These are phyloP conservation scores for Xylaria telfairii DNA, from an alignment of 495 filamentous ascomycete genomes.

Conservation along the genomic window DNA sequence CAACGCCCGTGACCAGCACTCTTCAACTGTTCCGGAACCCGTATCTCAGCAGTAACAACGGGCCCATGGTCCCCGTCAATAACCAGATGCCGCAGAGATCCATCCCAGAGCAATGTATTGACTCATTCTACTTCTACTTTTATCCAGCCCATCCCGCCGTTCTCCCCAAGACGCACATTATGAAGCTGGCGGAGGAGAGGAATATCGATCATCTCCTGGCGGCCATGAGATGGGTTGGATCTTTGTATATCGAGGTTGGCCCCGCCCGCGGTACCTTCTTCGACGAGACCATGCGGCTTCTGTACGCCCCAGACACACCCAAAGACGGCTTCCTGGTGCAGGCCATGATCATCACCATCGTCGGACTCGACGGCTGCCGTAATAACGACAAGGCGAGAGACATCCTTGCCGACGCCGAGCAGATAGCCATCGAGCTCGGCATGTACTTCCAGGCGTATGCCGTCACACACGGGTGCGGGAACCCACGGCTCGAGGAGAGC, in stretches of 20 bases:
- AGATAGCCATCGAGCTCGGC: slow-evolving; percentile 74
- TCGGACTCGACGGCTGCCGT: slow-evolving; percentile 78
- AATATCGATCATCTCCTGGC: slow-evolving; percentile 55
- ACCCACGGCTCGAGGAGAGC: slow-evolving; percentile 67
- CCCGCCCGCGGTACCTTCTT: slow-evolving; percentile 59
- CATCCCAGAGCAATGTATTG: slow-evolving; percentile 57
- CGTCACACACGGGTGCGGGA: slow-evolving; percentile 50
- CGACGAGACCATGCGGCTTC: slow-evolving; percentile 61
- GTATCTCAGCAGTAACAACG: slow-evolving; percentile 41
- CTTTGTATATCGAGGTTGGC: slow-evolving; percentile 62
- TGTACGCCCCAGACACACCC: slow-evolving; percentile 54
- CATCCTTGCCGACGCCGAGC: slow-evolving; percentile 69
- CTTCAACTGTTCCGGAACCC: slow-evolving; percentile 45
- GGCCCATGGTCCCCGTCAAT: slow-evolving; percentile 37
- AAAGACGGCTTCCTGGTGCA: slow-evolving; percentile 76
- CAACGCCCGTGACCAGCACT: slow-evolving; percentile 37
- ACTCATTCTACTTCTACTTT: slow-evolving; percentile 68
- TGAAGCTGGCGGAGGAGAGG: slow-evolving; percentile 52
- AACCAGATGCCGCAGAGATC: slow-evolving; percentile 41
- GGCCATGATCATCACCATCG: slow-evolving; percentile 74
- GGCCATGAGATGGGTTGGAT: slow-evolving; percentile 74
- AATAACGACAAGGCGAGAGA: slow-evolving; percentile 69
- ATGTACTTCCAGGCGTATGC: slow-evolving; percentile 68
- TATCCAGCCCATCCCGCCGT: slow-evolving; percentile 73
- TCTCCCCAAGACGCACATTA: slow-evolving; percentile 55